phyloP scores from a whole-genome alignment of 352 stramenopile genomes.

The Pythium guiyangense region DNA sequence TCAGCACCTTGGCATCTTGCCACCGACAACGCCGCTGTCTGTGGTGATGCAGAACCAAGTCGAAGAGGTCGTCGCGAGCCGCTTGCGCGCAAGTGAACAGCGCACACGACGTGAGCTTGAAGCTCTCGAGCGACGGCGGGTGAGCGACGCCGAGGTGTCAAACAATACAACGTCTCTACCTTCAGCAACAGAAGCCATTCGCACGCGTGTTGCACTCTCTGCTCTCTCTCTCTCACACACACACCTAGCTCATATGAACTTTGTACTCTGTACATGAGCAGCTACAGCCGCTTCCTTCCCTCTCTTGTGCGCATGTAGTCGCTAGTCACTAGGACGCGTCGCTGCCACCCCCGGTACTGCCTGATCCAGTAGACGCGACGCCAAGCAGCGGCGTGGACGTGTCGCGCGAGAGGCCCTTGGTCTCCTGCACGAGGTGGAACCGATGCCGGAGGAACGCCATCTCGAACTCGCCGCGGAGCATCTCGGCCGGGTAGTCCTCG shows the following conservation, averaged over 20 bases:
- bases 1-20: conserved; percentile 5
- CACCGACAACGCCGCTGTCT: conserved; percentile 23
- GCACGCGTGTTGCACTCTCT: too few relatives aligned
- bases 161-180: too few relatives aligned
- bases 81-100: conserved; percentile 30
- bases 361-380: too few relatives aligned
- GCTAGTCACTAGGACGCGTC: too few relatives aligned
- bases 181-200: too few relatives aligned
- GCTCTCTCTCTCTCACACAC: too few relatives aligned
- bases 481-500: conserved; percentile 69
- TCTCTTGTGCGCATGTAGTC: too few relatives aligned
- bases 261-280: too few relatives aligned
- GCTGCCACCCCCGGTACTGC: background rate
- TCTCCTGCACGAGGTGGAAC: conserved; percentile 76
- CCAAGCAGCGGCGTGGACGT: conserved; percentile 31
- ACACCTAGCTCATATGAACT: too few relatives aligned
- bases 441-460: conserved; percentile 79
- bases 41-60: conserved; percentile 46
- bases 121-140: conserved; percentile 16
- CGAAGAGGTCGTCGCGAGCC: conserved; percentile 32
- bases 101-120: conserved; percentile 26
- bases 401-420: conserved; percentile 52
- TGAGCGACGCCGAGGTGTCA: too few relatives aligned
- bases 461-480: conserved; percentile 75
- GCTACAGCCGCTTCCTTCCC: too few relatives aligned